phyloP scores from a whole-genome alignment of 345 rosid species.

The Adansonia digitata region DNA sequence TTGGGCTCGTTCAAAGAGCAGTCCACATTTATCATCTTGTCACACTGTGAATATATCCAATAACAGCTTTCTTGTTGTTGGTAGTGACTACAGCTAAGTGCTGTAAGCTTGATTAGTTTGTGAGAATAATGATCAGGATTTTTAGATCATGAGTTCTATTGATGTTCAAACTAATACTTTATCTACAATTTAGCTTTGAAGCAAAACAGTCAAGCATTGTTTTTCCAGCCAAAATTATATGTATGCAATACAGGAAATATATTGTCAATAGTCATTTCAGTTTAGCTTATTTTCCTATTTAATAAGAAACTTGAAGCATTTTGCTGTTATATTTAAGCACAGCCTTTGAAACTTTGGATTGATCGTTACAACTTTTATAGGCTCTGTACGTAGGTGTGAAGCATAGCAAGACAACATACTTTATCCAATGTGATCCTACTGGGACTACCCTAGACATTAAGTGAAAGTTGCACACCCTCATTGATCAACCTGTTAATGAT shows the following conservation, averaged over 20 bases:
- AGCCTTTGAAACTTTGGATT: not conserved
- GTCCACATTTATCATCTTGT: not conserved
- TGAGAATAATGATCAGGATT: not conserved
- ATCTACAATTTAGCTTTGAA: not conserved
- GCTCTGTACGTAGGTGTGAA: slow-evolving; percentile 95
- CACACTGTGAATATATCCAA: not conserved
- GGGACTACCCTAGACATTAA: slow-evolving; percentile 70
- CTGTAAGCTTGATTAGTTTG: not conserved
- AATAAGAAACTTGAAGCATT: not conserved
- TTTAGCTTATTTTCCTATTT: not conserved
- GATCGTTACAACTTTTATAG: slow-evolving; percentile 27
- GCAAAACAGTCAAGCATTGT: not conserved
- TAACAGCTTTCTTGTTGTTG: not conserved
- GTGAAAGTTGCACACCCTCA: slow-evolving; percentile 60
- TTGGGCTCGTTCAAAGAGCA: not conserved
- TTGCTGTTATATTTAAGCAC: not conserved
- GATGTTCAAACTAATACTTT: not conserved
- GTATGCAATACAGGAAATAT: not conserved
- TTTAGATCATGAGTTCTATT: not conserved
- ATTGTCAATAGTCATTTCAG: not conserved
- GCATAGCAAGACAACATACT: slow-evolving; percentile 76
- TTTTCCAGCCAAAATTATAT: not conserved
- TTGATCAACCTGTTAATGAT: slow-evolving; percentile 26
- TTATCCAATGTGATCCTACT: slow-evolving; percentile 81
- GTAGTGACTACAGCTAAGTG: not conserved